Percentiles rank a stretch among this genome's conserved stretches.
Evolutionary conservation across 2,329 filamentous ascomycete genomes (phyloP).

Genomic region (Dryadomyces quercus-mongolicae): DNA sequence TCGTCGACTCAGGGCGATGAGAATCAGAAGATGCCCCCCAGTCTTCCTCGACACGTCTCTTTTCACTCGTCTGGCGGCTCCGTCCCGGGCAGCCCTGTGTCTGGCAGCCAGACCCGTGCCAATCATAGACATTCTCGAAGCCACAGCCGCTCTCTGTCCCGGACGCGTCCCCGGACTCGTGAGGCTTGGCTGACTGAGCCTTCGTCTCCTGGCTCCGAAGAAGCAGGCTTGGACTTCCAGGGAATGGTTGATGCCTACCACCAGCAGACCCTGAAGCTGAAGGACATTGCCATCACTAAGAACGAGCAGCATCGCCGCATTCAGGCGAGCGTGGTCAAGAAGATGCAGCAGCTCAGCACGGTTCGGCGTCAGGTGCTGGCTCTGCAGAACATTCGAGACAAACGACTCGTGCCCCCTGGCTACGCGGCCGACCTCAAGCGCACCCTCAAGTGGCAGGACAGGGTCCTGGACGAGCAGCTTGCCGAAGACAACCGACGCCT

Average conservation of each 20-base stretch:
- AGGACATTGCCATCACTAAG: neutral
- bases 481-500: neutral
- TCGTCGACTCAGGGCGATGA: too few species aligned
- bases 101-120: too few species aligned
- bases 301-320: neutral
- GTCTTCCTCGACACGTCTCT: too few species aligned
- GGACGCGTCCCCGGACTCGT: neutral
- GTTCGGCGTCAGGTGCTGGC: neutral
- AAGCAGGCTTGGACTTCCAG: neutral
- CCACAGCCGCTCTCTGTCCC: too few species aligned
- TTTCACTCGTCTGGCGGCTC: too few species aligned
- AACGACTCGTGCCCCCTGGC: neutral
- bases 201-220: neutral
- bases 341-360: neutral
- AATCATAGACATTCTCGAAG: too few species aligned
- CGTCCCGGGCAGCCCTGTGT: too few species aligned
- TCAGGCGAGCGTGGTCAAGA: neutral
- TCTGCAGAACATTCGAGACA: neutral
- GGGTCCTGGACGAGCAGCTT: neutral
- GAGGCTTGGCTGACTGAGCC: neutral
- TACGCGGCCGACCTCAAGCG: neutral
- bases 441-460: neutral
- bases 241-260: neutral
- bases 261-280: slow-evolving; percentile 1
- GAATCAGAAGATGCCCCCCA: too few species aligned